Percentiles rank a stretch among this genome's conserved stretches.
These are phyloP conservation scores for Cladophialophora yegresii DNA, from an alignment of 2,329 filamentous ascomycete genomes.

Conservation along the genomic window DNA sequence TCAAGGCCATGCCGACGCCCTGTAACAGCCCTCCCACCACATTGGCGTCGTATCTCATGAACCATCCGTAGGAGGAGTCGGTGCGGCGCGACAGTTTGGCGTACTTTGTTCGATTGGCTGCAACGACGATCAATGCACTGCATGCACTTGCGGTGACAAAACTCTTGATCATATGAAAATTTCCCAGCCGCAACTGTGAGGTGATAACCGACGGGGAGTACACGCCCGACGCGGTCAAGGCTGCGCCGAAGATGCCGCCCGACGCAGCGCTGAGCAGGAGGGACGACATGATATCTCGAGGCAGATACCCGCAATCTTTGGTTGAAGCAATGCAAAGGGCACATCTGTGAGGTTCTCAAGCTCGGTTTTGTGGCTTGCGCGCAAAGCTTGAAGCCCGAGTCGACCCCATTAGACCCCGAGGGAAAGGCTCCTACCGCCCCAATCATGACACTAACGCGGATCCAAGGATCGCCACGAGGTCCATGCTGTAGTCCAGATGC, in stretches of 20 bases:
- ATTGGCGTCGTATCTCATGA: slow-evolving; percentile 64
- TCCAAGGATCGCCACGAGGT: slow-evolving; percentile 13
- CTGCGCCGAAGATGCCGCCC: slow-evolving; percentile 63
- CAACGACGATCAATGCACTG: slow-evolving; percentile 57
- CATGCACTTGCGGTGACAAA: slow-evolving; percentile 65
- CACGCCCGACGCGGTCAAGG: slow-evolving; percentile 62
- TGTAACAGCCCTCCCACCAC: slow-evolving; percentile 63
- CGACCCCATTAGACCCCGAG: slow-evolving; percentile 11
- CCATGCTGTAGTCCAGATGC: slow-evolving; percentile 7
- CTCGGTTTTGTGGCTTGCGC: slow-evolving; percentile 12
- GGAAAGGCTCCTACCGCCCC: slow-evolving; percentile 1
- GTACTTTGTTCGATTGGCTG: slow-evolving; percentile 50
- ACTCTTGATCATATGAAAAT: slow-evolving; percentile 67
- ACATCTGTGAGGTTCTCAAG: not conserved
- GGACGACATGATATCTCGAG: slow-evolving; percentile 26
- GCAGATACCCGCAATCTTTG: not conserved
- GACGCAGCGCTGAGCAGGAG: slow-evolving; percentile 44
- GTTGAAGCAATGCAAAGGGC: not conserved
- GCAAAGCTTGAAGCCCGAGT: slow-evolving; percentile 15
- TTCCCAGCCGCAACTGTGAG: slow-evolving; percentile 60
- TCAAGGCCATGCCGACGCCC: slow-evolving; percentile 66
- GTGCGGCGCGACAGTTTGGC: slow-evolving; percentile 52
- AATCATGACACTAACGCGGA: slow-evolving; percentile 8
- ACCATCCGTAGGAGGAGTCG: slow-evolving; percentile 56
- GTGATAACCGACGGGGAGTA: slow-evolving; percentile 62